phyloP scores from a whole-genome alignment of 257 asterid genomes.

The Gardenia jasminoides region DNA sequence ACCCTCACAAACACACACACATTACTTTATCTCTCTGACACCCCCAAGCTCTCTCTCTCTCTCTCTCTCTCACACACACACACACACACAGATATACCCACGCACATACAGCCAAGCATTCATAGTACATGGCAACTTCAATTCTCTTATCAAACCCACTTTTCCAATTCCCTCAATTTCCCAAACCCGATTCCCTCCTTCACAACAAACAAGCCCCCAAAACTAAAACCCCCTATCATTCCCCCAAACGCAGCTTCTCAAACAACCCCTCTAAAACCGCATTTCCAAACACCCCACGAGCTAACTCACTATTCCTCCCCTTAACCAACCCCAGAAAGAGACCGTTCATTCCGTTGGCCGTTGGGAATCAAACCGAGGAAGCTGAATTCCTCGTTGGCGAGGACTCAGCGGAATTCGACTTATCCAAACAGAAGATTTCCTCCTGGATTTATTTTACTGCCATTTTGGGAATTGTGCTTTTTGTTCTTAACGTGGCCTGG shows the following conservation, averaged over 20 bases:
- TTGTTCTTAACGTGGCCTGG: constrained; percentile 67
- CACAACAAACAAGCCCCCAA: neutral
- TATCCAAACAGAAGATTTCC: constrained; percentile 66
- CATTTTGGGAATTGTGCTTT: constrained; percentile 69
- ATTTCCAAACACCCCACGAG: neutral
- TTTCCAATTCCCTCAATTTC: constrained; percentile 2
- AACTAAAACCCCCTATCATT: neutral
- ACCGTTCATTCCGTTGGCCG: constrained; percentile 12
- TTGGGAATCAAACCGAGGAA: constrained; percentile 41
- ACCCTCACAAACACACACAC: neutral
- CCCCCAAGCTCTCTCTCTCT: neutral
- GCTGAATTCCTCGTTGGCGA: constrained; percentile 64
- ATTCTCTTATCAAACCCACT: constrained; percentile 21
- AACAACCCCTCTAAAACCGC: constrained; percentile 1
- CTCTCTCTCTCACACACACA: neutral
- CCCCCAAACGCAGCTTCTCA: neutral
- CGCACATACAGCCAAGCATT: neutral
- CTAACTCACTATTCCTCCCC: neutral
- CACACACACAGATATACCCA: neutral
- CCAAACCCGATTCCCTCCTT: constrained; percentile 12
- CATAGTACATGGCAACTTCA: constrained; percentile 26
- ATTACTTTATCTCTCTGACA: no score
- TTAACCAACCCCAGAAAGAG: neutral
- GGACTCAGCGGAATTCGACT: constrained; percentile 74
- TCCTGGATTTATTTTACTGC: constrained; percentile 77